Base-by-base conservation (phyloP, 169 alveolate genomes). In the Plasmodium coatneyi region DNA sequence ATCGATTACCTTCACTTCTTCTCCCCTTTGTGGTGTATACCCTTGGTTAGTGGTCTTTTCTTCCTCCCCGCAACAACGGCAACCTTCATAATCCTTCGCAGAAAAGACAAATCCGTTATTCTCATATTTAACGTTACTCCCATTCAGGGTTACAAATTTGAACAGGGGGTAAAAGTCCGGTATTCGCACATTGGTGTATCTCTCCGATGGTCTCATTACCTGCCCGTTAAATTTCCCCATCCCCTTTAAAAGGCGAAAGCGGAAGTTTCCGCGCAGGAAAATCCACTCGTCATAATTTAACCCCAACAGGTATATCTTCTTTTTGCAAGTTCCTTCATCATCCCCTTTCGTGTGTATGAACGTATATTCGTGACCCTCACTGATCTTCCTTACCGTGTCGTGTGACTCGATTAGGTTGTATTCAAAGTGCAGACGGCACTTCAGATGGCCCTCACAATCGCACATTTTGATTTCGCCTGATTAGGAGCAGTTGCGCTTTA, bases 241-340 rank as follows among this genome's bases (percentile, higher is more conserved):
- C 43, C 94, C 94, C 46, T 79, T 89, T 89, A 89, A 60, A 14
- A 89, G 56, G 19, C 94, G 71, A 89, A 89, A 89, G 49, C 94
- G 94, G 81, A 89, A 89, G 43, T 46, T 71, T 9, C 94, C 94
- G 39, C 94, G 60, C 34, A 89, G 22, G n/a, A 78, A 89, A 41
- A 89, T 66, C 30, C 82, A 89, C 39, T 89, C 94, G 22, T 80
- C 89, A 89, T 89, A 89, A 89, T 89, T 78, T 89, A 89, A 46
- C n/a, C 90, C 94, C 71, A 79, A 89, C 49, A 89, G 49, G 71
- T 89, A 89, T 34, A 89, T 66, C 34, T 60, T 79, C 82, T 43
- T 89, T 89, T 89, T 80, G 12, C 14, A 5, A 12, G 34, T 60
- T 39, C 41, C 80, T 19, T 71, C 66, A 25, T 76, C 86, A 14